These are phyloP conservation scores for Suillus luteus DNA, from an alignment of 768 basidiomycete species.

Conservation along the genomic window DNA sequence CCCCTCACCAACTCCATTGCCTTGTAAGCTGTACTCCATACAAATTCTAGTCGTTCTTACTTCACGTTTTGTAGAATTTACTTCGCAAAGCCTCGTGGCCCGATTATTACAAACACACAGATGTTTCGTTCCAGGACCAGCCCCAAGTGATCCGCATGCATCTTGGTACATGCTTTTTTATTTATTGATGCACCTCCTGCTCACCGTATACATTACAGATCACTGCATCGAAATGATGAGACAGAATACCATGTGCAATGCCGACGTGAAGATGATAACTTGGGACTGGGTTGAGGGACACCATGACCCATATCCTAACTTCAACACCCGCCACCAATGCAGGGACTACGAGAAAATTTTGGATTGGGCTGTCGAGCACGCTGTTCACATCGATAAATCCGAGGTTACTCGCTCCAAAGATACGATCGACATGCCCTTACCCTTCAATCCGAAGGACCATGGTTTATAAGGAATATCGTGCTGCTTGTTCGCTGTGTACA, in stretches of 20 bases:
- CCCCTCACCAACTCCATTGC: slow-evolving; percentile 16
- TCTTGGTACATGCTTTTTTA: slow-evolving; percentile 6
- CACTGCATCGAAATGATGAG: slow-evolving; percentile 15
- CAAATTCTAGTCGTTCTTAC: not conserved
- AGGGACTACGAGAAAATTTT: not conserved
- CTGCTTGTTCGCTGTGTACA: not conserved
- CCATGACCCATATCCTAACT: not conserved
- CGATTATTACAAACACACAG: slow-evolving; percentile 12
- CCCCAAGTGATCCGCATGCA: not conserved
- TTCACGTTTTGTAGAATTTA: slow-evolving; percentile 3
- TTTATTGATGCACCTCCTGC: not conserved
- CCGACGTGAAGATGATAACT: slow-evolving; percentile 15
- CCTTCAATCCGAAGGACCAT: not conserved
- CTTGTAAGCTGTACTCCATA: slow-evolving; percentile 5
- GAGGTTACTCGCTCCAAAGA: not conserved
- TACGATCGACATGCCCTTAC: not conserved
- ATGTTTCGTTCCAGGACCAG: slow-evolving; percentile 12
- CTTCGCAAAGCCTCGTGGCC: slow-evolving; percentile 16
- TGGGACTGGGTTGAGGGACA: slow-evolving; percentile 16
- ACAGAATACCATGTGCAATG: slow-evolving; percentile 16
- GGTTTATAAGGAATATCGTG: not conserved
- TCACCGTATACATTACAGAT: slow-evolving; percentile 5
- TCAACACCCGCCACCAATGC: slow-evolving; percentile 9
- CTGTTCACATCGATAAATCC: not conserved
- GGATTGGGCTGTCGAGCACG: not conserved